Evolutionary conservation across 2,329 filamentous ascomycete species (phyloP).

Genomic region (Rugonectria rugulosa): DNA sequence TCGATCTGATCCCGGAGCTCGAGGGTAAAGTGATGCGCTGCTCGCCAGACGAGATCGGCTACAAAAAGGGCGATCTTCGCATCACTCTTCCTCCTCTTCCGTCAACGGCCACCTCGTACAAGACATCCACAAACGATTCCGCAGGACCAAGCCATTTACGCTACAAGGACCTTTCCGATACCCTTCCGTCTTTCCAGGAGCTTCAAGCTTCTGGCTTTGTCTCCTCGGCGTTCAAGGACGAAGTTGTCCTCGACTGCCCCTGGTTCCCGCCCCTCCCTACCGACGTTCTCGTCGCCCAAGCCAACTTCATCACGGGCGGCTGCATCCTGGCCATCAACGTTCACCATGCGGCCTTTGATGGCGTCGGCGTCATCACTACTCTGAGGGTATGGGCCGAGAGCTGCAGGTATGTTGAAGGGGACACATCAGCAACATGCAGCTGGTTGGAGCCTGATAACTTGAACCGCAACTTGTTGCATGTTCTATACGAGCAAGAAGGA

Average conservation of each 20-base stretch:
- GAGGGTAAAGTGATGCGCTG: constrained; percentile 45
- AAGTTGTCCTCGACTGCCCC: constrained; percentile 34
- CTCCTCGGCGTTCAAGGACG: constrained; percentile 39
- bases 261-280: constrained; percentile 38
- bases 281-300: constrained; percentile 40
- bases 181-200: constrained; percentile 37
- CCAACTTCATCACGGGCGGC: constrained; percentile 43
- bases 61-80: constrained; percentile 32
- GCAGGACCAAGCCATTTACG: constrained; percentile 23
- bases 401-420: constrained; percentile 39
- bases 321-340: constrained; percentile 39
- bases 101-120: background rate
- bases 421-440: constrained; percentile 33
- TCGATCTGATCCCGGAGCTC: constrained; percentile 47
- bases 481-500: constrained; percentile 39
- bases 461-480: constrained; percentile 39
- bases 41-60: constrained; percentile 38
- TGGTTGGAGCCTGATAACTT: constrained; percentile 42
- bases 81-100: constrained; percentile 30
- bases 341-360: constrained; percentile 40
- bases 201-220: constrained; percentile 36
- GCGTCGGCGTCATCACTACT: constrained; percentile 38
- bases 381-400: constrained; percentile 43
- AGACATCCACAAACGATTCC: background rate
- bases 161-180: constrained; percentile 38